phyloP scores from a whole-genome alignment of 495 filamentous ascomycete species.

The Terfezia boudieri region DNA sequence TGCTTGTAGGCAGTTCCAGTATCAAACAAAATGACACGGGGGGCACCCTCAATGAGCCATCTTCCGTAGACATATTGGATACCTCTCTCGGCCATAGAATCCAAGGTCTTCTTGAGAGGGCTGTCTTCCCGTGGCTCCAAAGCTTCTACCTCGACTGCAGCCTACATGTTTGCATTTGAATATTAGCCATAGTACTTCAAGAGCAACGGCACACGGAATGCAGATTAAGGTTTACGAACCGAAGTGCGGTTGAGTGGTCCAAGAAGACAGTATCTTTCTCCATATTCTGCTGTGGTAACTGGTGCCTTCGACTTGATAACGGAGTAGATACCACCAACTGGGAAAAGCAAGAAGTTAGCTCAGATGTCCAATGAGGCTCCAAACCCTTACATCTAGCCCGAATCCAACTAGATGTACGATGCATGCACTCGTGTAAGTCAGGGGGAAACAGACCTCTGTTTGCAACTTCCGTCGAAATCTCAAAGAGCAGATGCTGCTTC shows the following conservation, averaged over 20 bases:
- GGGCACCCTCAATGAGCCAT: constrained; percentile 95
- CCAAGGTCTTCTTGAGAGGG: constrained; percentile 63
- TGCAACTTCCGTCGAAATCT: constrained; percentile 88
- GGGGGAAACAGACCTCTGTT: constrained; percentile 45
- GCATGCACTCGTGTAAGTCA: not conserved
- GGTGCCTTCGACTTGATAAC: constrained; percentile 97
- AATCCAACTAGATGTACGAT: not conserved
- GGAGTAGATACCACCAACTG: constrained; percentile 95
- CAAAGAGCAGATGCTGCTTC: constrained; percentile 68
- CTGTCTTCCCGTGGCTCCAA: constrained; percentile 26
- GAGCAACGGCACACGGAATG: not conserved
- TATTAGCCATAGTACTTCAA: constrained; percentile 7
- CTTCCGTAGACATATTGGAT: constrained; percentile 80
- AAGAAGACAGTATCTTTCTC: constrained; percentile 84
- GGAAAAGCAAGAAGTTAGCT: constrained; percentile 1
- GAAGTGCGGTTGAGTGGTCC: constrained; percentile 82
- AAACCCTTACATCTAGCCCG: not conserved
- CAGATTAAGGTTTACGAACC: constrained; percentile 26
- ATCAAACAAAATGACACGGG: constrained; percentile 81
- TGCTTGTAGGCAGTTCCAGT: constrained; percentile 78
- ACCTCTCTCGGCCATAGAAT: constrained; percentile 73
- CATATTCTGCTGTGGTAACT: constrained; percentile 96
- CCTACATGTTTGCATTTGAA: constrained; percentile 26
- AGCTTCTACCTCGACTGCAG: constrained; percentile 88
- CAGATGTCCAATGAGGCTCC: not conserved